These are phyloP conservation scores for Xylaria hypoxylon DNA, from an alignment of 2,329 filamentous ascomycete species.

Conservation along the genomic window DNA sequence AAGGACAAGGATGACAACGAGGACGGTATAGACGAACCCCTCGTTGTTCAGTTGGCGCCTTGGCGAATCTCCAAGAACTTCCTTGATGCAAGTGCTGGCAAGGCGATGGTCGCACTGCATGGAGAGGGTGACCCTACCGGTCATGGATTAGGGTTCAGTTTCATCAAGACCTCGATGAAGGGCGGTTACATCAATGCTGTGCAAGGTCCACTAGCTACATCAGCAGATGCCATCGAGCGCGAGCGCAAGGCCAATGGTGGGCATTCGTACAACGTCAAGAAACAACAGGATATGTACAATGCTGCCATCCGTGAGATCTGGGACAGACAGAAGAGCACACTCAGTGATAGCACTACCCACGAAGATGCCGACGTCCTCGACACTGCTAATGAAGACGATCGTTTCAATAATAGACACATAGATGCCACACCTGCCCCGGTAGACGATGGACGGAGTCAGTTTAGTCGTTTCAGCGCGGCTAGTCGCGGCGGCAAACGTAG, in stretches of 20 bases:
- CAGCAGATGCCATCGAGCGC: slow-evolving; percentile 86
- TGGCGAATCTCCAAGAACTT: slow-evolving; percentile 99
- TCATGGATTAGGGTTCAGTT: slow-evolving; percentile 93
- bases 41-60: slow-evolving; percentile 90
- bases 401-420: slow-evolving; percentile 78
- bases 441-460: slow-evolving; percentile 85
- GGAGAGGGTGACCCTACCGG: slow-evolving; percentile 95
- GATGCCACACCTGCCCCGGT: slow-evolving; percentile 73
- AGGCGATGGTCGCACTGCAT: slow-evolving; percentile 95
- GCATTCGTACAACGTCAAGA: slow-evolving; percentile 96
- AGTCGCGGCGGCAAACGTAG: slow-evolving; percentile 76
- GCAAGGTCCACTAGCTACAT: slow-evolving; percentile 71
- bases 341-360: slow-evolving; percentile 78
- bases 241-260: slow-evolving; percentile 90
- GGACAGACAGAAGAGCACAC: slow-evolving; percentile 84
- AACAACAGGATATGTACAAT: slow-evolving; percentile 92
- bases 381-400: slow-evolving; percentile 71
- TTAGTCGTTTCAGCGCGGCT: slow-evolving; percentile 76
- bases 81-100: slow-evolving; percentile 90
- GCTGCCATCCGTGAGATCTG: slow-evolving; percentile 92
- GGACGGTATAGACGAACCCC: slow-evolving; percentile 74
- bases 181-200: slow-evolving; percentile 91
- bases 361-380: slow-evolving; percentile 70
- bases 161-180: slow-evolving; percentile 99
- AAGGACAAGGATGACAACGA: slow-evolving; percentile 76